Base-by-base conservation (phyloP, 2,329 filamentous ascomycete species). In the Onygenales sp. region DNA sequence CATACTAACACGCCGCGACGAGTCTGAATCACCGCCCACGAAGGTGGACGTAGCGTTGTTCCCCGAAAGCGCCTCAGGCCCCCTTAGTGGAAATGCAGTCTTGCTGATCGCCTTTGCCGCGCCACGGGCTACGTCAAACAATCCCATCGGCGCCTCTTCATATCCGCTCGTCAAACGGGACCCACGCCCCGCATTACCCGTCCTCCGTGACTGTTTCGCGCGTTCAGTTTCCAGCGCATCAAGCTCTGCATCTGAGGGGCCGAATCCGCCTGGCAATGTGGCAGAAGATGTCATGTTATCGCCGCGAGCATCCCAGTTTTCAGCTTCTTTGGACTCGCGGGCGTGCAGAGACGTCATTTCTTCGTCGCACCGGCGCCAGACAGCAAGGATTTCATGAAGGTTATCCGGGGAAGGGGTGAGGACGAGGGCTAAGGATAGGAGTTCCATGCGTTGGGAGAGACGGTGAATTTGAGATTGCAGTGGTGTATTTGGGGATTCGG, bases 281-380 rank as follows among this genome's bases (percentile, higher is more conserved):
- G 66, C 61, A 7, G 64, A 56, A 7, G 49, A 53, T 7, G 41
- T 10, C 21, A 54, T 45, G 17, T 46, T 61, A 57, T 83, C 78
- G 3, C 78, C 80, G 33, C 74, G 74, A 41, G 77, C 71, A 60
- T 85, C 80, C 70, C 81, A 83, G 31, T 72, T 70, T 56, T 79
- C 69, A 62, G 82, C 82, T 57, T 78, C 81, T 56, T 75, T 73
- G 13, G 72, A 70, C 57, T 84, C 81, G 17, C 75, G 72, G 6
- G 74, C 69, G 47, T 80, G 75, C 9, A 84, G 70, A 2, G 71
- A 68, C 10, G 69, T 75, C 65, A 81, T 74, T 61, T 85, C 81
- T 57, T 81, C 78, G 64, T 85, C 82, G 63, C 79, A 82, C 44
- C 80, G 74, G 50, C 81, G 79, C 82, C 82, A 85, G 21, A 80